A percentile compares a stretch with the other conserved stretches of the same genome.
Evolutionary conservation across 2,329 filamentous ascomycete species (phyloP).

Genomic region (Cladosporium oxysporum): DNA sequence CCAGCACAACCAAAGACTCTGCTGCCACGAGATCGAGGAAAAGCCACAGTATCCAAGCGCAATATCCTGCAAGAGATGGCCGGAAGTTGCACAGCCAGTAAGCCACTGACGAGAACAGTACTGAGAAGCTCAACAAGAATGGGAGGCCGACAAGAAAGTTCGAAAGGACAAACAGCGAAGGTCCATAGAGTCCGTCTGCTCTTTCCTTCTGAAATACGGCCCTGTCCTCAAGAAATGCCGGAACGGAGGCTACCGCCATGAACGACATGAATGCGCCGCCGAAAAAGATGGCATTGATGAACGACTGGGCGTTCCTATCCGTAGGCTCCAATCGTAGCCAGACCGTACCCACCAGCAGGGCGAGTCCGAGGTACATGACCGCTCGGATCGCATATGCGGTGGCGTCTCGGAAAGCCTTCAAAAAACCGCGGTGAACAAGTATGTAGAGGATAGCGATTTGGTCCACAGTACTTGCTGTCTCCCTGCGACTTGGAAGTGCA

Average conservation of each 20-base stretch:
- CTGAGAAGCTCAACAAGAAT: constrained; percentile 74
- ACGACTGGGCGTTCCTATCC: constrained; percentile 75
- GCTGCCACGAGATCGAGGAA: constrained; percentile 82
- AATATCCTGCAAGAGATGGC: constrained; percentile 65
- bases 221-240: constrained; percentile 78
- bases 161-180: constrained; percentile 69
- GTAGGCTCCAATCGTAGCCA: constrained; percentile 71
- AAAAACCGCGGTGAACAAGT: too few species aligned
- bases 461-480: too few species aligned
- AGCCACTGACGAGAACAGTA: constrained; percentile 72
- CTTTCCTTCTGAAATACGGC: constrained; percentile 74
- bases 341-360: constrained; percentile 85
- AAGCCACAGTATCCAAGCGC: constrained; percentile 78
- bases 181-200: constrained; percentile 77
- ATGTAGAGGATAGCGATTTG: too few species aligned
- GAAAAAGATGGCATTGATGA: constrained; percentile 74
- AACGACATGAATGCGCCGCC: constrained; percentile 56
- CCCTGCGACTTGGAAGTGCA: too few species aligned
- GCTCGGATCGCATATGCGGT: too few species aligned
- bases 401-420: too few species aligned
- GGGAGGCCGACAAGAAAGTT: constrained; percentile 84
- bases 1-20: constrained; percentile 77
- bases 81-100: constrained; percentile 82
- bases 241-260: constrained; percentile 74
- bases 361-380: constrained; percentile 61